Evolutionary conservation across 2,329 filamentous ascomycete genomes (phyloP).

Genomic region (Claviceps pusilla): DNA sequence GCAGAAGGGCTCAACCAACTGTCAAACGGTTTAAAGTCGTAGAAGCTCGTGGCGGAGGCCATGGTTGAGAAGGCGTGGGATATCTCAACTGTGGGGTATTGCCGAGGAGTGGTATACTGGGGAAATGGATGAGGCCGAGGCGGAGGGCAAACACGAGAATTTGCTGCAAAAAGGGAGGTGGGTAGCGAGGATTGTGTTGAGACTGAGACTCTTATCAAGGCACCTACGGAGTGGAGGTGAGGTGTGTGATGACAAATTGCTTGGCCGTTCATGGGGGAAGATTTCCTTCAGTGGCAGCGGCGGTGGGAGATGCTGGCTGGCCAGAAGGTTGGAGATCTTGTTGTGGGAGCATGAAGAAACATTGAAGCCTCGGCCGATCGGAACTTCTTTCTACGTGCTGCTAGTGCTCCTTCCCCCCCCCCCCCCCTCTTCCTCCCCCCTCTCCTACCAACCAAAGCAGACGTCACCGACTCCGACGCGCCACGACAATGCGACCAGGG

Average conservation of each 20-base stretch:
- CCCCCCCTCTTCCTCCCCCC: not conserved
- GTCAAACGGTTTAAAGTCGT: conserved; percentile 71
- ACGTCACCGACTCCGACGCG: not conserved
- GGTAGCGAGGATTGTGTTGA: conserved; percentile 1
- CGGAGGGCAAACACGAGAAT: not conserved
- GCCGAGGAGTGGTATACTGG: not conserved
- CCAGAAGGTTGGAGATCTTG: not conserved
- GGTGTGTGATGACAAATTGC: conserved; percentile 5
- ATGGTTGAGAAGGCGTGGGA: conserved; percentile 14
- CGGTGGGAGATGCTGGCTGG: not conserved
- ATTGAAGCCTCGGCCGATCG: not conserved
- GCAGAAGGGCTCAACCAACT: conserved; percentile 31
- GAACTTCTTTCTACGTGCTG: too few species aligned
- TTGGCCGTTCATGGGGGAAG: conserved; percentile 1
- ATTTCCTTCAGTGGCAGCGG: not conserved
- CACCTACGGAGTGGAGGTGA: conserved; percentile 3
- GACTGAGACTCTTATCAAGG: not conserved
- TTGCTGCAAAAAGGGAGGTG: not conserved
- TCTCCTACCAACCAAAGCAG: too few species aligned
- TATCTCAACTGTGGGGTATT: not conserved
- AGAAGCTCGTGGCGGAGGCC: conserved; percentile 41
- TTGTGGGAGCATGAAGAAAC: not conserved
- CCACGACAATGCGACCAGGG: not conserved
- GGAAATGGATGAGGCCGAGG: not conserved
- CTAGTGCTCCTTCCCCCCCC: too few species aligned